Percentiles rank a stretch among this genome's conserved stretches.
phyloP scores from a whole-genome alignment of 2,329 filamentous ascomycete genomes.

The Parastagonospora avenae region DNA sequence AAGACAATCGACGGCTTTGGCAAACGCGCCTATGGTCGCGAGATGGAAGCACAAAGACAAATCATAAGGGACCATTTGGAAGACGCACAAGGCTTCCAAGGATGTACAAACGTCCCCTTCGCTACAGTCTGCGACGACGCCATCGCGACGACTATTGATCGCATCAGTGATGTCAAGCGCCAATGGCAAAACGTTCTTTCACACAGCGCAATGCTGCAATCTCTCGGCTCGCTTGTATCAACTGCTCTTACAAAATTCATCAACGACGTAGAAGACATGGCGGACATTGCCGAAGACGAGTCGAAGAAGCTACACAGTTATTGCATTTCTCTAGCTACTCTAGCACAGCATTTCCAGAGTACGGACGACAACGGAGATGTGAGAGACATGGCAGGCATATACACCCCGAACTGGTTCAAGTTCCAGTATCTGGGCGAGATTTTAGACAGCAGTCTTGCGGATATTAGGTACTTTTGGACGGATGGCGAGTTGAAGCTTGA shows the following conservation, averaged over 20 bases:
- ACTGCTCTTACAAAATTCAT: constrained; percentile 65
- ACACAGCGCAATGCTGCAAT: constrained; percentile 65
- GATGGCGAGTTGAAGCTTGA: constrained; percentile 68
- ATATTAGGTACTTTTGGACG: constrained; percentile 69
- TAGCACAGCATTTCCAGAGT: constrained; percentile 63
- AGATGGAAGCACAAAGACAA: constrained; percentile 69
- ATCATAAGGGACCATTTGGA: constrained; percentile 67
- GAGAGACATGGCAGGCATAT: constrained; percentile 63
- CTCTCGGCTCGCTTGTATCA: constrained; percentile 63
- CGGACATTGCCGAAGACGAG: constrained; percentile 68
- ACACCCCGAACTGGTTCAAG: constrained; percentile 67
- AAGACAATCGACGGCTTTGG: constrained; percentile 63
- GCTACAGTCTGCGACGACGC: constrained; percentile 65
- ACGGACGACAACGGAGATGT: constrained; percentile 48
- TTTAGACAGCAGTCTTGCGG: constrained; percentile 65
- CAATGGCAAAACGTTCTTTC: constrained; percentile 65
- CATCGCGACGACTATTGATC: constrained; percentile 62
- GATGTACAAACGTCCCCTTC: constrained; percentile 64
- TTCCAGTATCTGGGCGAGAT: constrained; percentile 70
- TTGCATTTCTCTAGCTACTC: constrained; percentile 60
- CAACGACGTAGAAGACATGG: constrained; percentile 65
- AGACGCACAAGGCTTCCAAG: constrained; percentile 65
- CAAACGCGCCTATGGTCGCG: constrained; percentile 64
- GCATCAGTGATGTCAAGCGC: constrained; percentile 60
- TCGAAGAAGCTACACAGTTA: constrained; percentile 63